phyloP scores from a whole-genome alignment of 2,329 filamentous ascomycete species.

The Bipolaris oryzae region DNA sequence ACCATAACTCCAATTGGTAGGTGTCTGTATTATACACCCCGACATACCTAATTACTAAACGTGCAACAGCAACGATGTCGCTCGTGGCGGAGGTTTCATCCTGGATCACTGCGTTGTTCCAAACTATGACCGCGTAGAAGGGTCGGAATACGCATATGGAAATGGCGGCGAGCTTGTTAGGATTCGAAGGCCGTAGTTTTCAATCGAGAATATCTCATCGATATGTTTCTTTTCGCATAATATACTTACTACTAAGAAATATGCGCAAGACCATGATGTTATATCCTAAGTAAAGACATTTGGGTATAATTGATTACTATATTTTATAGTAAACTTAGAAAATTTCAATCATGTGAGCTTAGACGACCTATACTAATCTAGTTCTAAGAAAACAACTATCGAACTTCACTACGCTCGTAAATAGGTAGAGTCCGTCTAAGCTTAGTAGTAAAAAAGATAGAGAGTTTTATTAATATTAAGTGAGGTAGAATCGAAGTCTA shows the following conservation, averaged over 20 bases:
- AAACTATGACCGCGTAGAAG: constrained; percentile 15
- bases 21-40: constrained; percentile 4
- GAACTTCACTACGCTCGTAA: too few relatives aligned
- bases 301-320: too few relatives aligned
- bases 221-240: background rate
- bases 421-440: too few relatives aligned
- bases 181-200: constrained; percentile 11
- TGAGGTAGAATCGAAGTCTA: too few relatives aligned
- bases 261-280: too few relatives aligned
- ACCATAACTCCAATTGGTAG: constrained; percentile 14
- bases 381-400: too few relatives aligned
- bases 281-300: too few relatives aligned
- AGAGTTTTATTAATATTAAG: too few relatives aligned
- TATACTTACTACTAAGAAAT: background rate
- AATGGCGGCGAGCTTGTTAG: constrained; percentile 17
- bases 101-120: constrained; percentile 18
- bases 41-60: constrained; percentile 1
- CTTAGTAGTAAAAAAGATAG: too few relatives aligned
- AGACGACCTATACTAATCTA: too few relatives aligned
- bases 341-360: too few relatives aligned
- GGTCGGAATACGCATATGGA: constrained; percentile 21
- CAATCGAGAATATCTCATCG: background rate
- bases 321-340: too few relatives aligned
- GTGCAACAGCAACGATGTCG: constrained; percentile 17
- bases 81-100: constrained; percentile 18